Evolutionary conservation across 345 rosid genomes (phyloP), one percentile per base, ranked within the genome.

Genomic region (Draba incana): DNA sequence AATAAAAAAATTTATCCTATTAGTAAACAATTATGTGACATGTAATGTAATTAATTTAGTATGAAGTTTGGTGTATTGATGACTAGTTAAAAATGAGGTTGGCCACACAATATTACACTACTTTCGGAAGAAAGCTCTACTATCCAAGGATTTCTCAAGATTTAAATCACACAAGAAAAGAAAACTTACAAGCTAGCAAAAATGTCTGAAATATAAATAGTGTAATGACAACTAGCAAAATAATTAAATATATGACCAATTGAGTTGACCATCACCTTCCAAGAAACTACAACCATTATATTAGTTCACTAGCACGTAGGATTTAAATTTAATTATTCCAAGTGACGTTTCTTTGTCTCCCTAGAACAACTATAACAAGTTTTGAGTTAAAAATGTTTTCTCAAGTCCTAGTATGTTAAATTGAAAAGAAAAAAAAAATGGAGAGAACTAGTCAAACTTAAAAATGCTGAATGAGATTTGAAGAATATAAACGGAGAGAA

Each of bases 401-500:
- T n/a, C 16, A 43, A 14, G 8, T 10, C 25, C 4, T 5, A 28
- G 20, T 20, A 20, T 20, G 23, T 3, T 37, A 27, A 41, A 43
- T 2, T 53, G 24, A 38, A 14, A 15, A 37, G 25, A 33, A 15
- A 27, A 39, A 48, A 39, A 16, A 35, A 14, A 62, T 10, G 52
- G 52, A 55, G 52, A 55, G 76, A 63, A 64, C 46, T 8, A 55
- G 57, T 63, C 57, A 55, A 63, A 63, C 15, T 37, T 47, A 37
- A 15, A 46, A 7, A 72, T 7, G 23, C 20, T 55, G 28, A 64
- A 3, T n/a, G 15, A 48, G 27, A 56, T 38, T 37, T 38, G 37
- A 33, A 33, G 8, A 33, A 33, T 33, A 6, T 33, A 33, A 6
- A 33, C 6, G 70, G 30, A 62, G 46, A 54, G 37, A 64, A 48